A percentile compares a stretch with the other conserved stretches of the same genome.
These are phyloP conservation scores for Globisporangium spinosum DNA, from an alignment of 352 stramenopile genomes.

Conservation along the genomic window DNA sequence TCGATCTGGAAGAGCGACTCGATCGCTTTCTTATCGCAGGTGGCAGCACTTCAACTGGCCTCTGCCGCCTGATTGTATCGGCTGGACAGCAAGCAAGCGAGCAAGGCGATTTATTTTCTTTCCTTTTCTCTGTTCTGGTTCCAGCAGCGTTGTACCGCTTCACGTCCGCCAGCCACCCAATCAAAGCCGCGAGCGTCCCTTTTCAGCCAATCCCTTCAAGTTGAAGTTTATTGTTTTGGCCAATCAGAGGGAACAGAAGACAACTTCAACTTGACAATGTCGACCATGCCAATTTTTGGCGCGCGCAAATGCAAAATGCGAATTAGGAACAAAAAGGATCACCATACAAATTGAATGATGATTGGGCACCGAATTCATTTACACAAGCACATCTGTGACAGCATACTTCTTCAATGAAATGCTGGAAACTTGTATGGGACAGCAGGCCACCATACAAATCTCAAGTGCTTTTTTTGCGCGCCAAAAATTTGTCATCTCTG, in stretches of 20 bases:
- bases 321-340: background rate
- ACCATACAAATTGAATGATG: background rate
- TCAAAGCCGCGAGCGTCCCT: background rate
- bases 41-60: conserved; percentile 3
- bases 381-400: background rate
- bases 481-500: background rate
- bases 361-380: background rate
- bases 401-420: background rate
- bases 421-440: background rate
- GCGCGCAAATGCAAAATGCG: background rate
- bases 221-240: conserved; percentile 33
- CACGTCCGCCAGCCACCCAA: conserved; percentile 5
- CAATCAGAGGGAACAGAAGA: conserved; percentile 16
- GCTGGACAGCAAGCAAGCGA: conserved; percentile 9
- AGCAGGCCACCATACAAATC: background rate
- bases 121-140: conserved; percentile 23
- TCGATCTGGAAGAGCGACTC: background rate
- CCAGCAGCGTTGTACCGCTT: conserved; percentile 8
- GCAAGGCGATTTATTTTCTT: conserved; percentile 16
- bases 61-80: conserved; percentile 6
- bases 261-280: conserved; percentile 41
- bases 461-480: background rate
- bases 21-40: background rate
- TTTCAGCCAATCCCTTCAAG: conserved; percentile 31
- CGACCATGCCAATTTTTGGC: background rate